Percentiles rank a stretch among this genome's conserved stretches.
phyloP scores from a whole-genome alignment of 495 filamentous ascomycete species.

The Bacidia rubella region DNA sequence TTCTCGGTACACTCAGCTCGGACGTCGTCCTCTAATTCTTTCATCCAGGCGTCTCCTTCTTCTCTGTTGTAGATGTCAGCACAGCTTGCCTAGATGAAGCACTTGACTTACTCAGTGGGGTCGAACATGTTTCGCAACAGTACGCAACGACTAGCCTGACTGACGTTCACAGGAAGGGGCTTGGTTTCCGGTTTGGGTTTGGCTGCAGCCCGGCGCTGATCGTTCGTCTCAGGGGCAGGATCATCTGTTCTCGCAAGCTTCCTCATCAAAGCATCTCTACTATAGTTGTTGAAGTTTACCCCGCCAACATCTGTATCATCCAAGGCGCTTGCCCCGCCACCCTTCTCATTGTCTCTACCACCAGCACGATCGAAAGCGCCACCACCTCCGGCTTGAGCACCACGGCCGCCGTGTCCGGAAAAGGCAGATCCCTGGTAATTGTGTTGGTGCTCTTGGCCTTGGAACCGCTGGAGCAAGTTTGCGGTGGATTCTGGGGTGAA shows the following conservation, averaged over 20 bases:
- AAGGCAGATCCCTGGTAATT: conserved; percentile 90
- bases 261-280: conserved; percentile 92
- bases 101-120: conserved; percentile 57
- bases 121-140: conserved; percentile 94
- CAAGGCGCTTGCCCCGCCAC: conserved; percentile 79
- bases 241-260: conserved; percentile 96
- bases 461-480: conserved; percentile 78
- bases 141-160: conserved; percentile 88
- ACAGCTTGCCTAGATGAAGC: background rate
- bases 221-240: conserved; percentile 42
- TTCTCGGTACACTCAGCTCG: conserved; percentile 84
- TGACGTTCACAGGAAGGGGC: conserved; percentile 70
- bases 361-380: conserved; percentile 86
- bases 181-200: conserved; percentile 74
- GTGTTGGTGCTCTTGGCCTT: conserved; percentile 54
- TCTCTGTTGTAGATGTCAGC: conserved; percentile 51
- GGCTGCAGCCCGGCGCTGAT: conserved; percentile 54
- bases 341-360: conserved; percentile 81
- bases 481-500: conserved; percentile 96
- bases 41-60: conserved; percentile 77
- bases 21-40: conserved; percentile 90
- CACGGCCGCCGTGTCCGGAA: conserved; percentile 81
- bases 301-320: conserved; percentile 97
- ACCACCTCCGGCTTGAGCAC: conserved; percentile 65
- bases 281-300: conserved; percentile 98